Evolutionary conservation across 352 stramenopile species (phyloP), one percentile per base, ranked within the genome.

Genomic region (Phytophthora meadii): DNA sequence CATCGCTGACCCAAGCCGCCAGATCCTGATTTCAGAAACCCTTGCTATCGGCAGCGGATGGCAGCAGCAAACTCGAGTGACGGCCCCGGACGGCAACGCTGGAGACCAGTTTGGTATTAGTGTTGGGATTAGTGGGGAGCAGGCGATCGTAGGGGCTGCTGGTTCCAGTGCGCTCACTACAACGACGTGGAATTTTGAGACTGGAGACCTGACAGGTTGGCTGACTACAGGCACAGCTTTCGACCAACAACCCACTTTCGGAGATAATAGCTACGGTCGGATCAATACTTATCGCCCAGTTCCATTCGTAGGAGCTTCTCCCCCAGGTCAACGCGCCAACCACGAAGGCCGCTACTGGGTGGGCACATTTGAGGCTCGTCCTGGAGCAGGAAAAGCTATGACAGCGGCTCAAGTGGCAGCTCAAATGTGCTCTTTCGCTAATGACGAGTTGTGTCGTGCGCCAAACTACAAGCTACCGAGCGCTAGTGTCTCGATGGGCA

Each of bases 171-270:
- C 87, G 2, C 79, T 93, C 14, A 82, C 88, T 2, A 93, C 82
- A 2, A 98, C 93, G 45, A 99, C 96, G 14, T 99, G 97, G 95
- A 89, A 99, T 70, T 99, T 99, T 68, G 97, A 99, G 61, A 99
- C 97, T 0, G 97, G 96, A 39, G 89, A 98, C 61, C 75, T 99
- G 36, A 89, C 83, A 0, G 97, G 97, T 1, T 99, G 97, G 97
- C 74, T 81, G 28, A 88, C 81, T 5, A 98, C 95, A 0, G 97
- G 97, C 4, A 92, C 78, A 22, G 97, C 97, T 9, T 99, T 99
- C 63, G 82, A 94, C 30, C 71, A 78, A 22, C 97, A 99, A 62
- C 96, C 97, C 1, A 99, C 97, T 6, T 98, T 89, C 67, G 97
- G 97, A 1, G 97, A 99, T 69, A 99, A 99, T 75, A 81, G 81